Percentiles rank a stretch among this genome's conserved stretches.
Evolutionary conservation across 2,329 filamentous ascomycete species (phyloP).

Genomic region (Fusarium aywerte): DNA sequence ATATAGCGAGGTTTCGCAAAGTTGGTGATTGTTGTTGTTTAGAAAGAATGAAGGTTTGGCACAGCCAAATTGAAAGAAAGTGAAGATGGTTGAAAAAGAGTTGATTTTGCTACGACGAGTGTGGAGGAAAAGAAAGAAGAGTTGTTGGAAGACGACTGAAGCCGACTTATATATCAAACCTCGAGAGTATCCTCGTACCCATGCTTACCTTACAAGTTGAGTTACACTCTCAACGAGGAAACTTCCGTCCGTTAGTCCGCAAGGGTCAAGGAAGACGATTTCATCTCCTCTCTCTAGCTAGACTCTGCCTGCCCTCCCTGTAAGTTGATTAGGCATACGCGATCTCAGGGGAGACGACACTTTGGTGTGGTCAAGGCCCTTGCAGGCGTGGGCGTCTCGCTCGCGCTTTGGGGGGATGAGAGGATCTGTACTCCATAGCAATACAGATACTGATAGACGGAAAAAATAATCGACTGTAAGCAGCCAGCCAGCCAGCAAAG

Average conservation of each 20-base stretch:
- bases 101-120: constrained; percentile 42
- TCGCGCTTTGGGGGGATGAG: background rate
- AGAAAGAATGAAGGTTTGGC: constrained; percentile 46
- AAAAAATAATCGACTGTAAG: constrained; percentile 26
- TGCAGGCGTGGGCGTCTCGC: constrained; percentile 21
- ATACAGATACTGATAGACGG: constrained; percentile 36
- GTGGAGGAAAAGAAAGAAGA: constrained; percentile 23
- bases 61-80: constrained; percentile 48
- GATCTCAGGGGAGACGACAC: constrained; percentile 6
- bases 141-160: background rate
- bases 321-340: background rate
- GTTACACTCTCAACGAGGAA: constrained; percentile 1
- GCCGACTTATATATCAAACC: constrained; percentile 41
- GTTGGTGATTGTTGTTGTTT: constrained; percentile 27
- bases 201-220: background rate
- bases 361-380: constrained; percentile 1
- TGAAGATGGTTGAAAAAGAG: constrained; percentile 37
- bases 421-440: constrained; percentile 22
- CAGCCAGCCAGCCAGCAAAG: background rate
- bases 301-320: background rate
- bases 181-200: background rate
- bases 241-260: constrained; percentile 6
- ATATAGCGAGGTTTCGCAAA: constrained; percentile 35
- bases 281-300: constrained; percentile 3
- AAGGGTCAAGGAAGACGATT: background rate